These are phyloP conservation scores for Isoetes taiwanensis DNA, from an alignment of 75 land plant genomes.

Conservation along the genomic window DNA sequence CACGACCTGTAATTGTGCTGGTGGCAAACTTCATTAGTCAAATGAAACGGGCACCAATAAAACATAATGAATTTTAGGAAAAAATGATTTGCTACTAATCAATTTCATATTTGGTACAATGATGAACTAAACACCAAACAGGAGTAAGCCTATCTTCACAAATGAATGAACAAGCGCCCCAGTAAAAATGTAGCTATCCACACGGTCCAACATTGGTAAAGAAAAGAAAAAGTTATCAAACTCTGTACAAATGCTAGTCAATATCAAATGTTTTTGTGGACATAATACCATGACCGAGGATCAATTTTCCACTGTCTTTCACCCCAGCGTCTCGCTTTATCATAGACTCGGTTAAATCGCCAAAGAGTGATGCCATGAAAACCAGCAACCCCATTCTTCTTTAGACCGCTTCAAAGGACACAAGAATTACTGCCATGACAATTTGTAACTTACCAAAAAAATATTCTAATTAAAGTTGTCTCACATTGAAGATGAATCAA, in stretches of 20 bases:
- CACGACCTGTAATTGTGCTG: too few species aligned
- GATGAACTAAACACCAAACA: conserved; percentile 74
- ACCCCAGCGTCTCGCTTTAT: conserved; percentile 99
- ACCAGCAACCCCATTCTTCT: too few species aligned
- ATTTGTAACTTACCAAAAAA: too few species aligned
- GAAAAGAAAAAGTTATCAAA: background rate
- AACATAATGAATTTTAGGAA: too few species aligned
- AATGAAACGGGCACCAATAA: too few species aligned
- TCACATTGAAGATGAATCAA: too few species aligned
- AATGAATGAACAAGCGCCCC: conserved; percentile 91
- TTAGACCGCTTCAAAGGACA: too few species aligned
- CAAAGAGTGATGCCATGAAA: conserved; percentile 83
- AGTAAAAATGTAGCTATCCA: conserved; percentile 90
- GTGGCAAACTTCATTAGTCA: too few species aligned
- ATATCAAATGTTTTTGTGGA: background rate
- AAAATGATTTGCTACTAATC: too few species aligned
- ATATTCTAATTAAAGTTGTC: too few species aligned
- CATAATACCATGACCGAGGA: conserved; percentile 86
- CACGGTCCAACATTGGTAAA: conserved; percentile 58
- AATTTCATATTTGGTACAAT: too few species aligned
- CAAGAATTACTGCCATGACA: too few species aligned
- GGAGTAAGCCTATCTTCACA: conserved; percentile 57
- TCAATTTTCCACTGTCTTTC: conserved; percentile 84
- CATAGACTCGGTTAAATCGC: conserved; percentile 90
- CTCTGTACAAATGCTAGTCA: background rate